phyloP scores from a whole-genome alignment of 768 basidiomycete species.

The Tricholoma hemisulphureum region DNA sequence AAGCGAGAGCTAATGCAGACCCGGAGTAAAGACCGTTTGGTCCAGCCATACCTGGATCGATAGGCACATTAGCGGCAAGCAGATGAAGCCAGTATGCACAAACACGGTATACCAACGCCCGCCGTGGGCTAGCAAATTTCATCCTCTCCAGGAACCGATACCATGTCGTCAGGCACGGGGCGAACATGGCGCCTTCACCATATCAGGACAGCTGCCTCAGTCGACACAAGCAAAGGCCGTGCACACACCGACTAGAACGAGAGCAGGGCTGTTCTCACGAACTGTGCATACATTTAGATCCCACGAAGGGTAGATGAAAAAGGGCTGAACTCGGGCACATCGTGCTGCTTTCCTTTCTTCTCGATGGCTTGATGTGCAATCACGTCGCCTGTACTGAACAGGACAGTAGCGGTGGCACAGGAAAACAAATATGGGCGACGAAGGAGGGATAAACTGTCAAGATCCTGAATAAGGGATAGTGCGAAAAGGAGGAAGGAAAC shows the following conservation, averaged over 20 bases:
- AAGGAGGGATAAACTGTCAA: conserved; percentile 53
- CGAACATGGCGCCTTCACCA: conserved; percentile 63
- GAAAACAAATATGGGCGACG: conserved; percentile 63
- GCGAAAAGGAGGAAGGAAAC: neutral
- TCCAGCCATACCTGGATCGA: conserved; percentile 72
- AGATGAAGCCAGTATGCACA: conserved; percentile 18
- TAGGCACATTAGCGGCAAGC: neutral
- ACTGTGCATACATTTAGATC: neutral
- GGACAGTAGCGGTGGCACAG: conserved; percentile 59
- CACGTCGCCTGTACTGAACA: conserved; percentile 76
- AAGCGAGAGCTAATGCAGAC: conserved; percentile 32
- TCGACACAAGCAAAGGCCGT: neutral
- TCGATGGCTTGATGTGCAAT: conserved; percentile 88
- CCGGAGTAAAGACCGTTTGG: conserved; percentile 74
- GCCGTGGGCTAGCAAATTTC: conserved; percentile 60
- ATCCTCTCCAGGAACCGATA: conserved; percentile 70
- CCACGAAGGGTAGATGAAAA: neutral
- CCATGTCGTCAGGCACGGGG: conserved; percentile 82
- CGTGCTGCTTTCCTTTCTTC: conserved; percentile 66
- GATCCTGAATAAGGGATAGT: neutral
- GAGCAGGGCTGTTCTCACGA: conserved; percentile 53
- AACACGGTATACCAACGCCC: conserved; percentile 62
- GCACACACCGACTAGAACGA: conserved; percentile 69
- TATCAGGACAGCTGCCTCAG: neutral
- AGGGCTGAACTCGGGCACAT: conserved; percentile 46